Base-by-base conservation (phyloP, 1,139 yeast species). In the Taphrina flavorubra region DNA sequence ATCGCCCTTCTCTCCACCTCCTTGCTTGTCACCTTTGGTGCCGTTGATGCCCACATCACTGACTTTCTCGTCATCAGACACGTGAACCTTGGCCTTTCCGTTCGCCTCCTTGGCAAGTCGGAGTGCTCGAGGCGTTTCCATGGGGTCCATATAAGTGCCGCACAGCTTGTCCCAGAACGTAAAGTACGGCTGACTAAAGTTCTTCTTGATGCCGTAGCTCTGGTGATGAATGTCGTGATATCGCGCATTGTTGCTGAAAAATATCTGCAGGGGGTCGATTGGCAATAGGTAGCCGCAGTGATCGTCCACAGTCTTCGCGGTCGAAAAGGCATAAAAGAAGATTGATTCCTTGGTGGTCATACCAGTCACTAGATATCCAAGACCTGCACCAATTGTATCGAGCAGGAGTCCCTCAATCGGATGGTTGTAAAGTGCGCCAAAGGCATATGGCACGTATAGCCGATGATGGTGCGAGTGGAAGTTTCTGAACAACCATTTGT, bases 141-240 rank as follows among this genome's bases (percentile, higher is more conserved):
- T 88, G 81, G 75, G 88, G 88, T 74, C 85, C 83, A 75, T 81
- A 85, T 88, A 86, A 1, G 98, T 90, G 69, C 86, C 85, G 71
- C 85, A 83, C 68, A 87, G 73, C 68, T 80, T 79, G 78, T 94
- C 99, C 99, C 99, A 94, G 76, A 91, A 86, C 3, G 92, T 88
- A 79, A 94, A 94, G 80, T 92, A 94, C 7, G 99, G 99, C 81
- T 94, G 99, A n/a, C 96, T 88, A 76, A 87, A 94, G 80, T 94
- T 94, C 72, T 88, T 87, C 81, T 91, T 92, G 79, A 94, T 88
- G 44, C 99, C 99, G 84, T 95, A 94, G 74, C 86, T 86, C 81
- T 94, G 99, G 79, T 94, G 99, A 77, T 94, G 99, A 74, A 94
- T 92, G 79, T 94, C 99, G 77, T 94, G 99, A 78, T 92, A 94